Percentiles rank a stretch among this genome's conserved stretches.
Conservation (phyloP, 352 stramenopile species). For the Globisporangium emineosum region DNA sequence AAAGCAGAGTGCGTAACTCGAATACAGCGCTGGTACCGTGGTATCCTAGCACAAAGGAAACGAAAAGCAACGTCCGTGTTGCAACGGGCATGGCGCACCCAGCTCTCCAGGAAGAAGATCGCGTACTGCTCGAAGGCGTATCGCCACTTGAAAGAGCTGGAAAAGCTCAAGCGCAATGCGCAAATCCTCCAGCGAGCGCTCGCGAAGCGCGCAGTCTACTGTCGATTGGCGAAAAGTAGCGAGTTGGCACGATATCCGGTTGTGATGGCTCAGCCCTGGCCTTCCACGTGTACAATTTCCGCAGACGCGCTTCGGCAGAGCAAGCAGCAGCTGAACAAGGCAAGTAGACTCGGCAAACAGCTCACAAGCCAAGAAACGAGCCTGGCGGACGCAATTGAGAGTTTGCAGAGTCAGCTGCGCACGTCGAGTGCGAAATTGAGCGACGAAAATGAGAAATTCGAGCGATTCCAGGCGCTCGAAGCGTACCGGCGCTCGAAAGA, state of each 20-base stretch:
- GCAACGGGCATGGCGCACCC: constrained; percentile 46
- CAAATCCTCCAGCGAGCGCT: constrained; percentile 48
- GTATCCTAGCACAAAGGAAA: constrained; percentile 7
- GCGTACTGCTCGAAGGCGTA: constrained; percentile 24
- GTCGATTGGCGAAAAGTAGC: constrained; percentile 22
- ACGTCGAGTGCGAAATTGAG: constrained; percentile 22
- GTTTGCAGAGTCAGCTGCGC: constrained; percentile 23
- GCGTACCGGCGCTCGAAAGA: constrained; percentile 48
- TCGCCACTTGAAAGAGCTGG: constrained; percentile 27
- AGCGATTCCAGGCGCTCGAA: constrained; percentile 43
- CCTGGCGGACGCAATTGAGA: constrained; percentile 29
- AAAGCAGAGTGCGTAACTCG: neutral
- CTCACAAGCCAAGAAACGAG: constrained; percentile 28
- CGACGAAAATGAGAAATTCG: constrained; percentile 46
- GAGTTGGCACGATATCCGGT: constrained; percentile 31
- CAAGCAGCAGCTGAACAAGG: constrained; percentile 23
- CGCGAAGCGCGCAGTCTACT: constrained; percentile 23
- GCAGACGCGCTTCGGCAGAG: constrained; percentile 16
- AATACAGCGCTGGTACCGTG: constrained; percentile 37
- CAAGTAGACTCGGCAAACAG: constrained; percentile 16
- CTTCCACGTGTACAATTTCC: neutral
- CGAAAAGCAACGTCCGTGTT: constrained; percentile 22
- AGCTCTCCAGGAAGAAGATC: constrained; percentile 35
- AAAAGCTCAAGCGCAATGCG: constrained; percentile 31
- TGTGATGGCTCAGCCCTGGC: constrained; percentile 21